Percentiles rank a stretch among this genome's conserved stretches.
These are phyloP conservation scores for Magnolia officinalis DNA, from an alignment of 164 flowering plant species.

Conservation along the genomic window DNA sequence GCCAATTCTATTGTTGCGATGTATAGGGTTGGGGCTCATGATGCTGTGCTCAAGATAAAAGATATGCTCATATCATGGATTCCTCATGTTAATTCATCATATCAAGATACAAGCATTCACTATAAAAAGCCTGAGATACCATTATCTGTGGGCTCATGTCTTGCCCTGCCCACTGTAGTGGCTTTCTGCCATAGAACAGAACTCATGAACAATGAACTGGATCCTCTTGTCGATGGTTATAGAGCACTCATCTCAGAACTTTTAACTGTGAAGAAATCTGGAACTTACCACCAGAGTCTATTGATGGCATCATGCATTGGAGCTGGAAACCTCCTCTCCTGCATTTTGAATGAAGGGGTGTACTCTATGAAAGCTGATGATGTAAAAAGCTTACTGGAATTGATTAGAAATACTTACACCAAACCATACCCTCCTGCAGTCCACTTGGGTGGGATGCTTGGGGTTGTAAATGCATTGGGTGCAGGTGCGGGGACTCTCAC, in stretches of 20 bases:
- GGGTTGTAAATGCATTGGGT: constrained; percentile 86
- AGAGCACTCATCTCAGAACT: constrained; percentile 65
- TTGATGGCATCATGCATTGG: constrained; percentile 81
- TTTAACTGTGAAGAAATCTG: constrained; percentile 45
- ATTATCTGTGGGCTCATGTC: constrained; percentile 72
- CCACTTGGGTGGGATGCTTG: constrained; percentile 91
- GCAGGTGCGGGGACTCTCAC: constrained; percentile 64
- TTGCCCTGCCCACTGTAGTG: constrained; percentile 68
- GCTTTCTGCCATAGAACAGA: constrained; percentile 75
- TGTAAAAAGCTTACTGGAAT: constrained; percentile 47
- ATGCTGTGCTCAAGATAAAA: constrained; percentile 64
- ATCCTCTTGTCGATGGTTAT: constrained; percentile 50
- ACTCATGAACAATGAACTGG: constrained; percentile 59
- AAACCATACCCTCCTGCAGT: constrained; percentile 50
- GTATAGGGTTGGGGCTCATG: constrained; percentile 56
- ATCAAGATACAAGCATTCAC: constrained; percentile 15
- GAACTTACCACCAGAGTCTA: constrained; percentile 55
- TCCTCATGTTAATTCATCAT: constrained; percentile 31
- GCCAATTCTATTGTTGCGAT: constrained; percentile 60
- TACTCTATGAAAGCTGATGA: constrained; percentile 44
- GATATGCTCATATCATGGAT: constrained; percentile 63
- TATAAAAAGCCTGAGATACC: constrained; percentile 26
- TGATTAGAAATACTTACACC: constrained; percentile 61
- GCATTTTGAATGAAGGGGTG: constrained; percentile 67
- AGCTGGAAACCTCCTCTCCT: constrained; percentile 78